Conservation (phyloP, 2,329 filamentous ascomycete genomes). For the Penicillium crustosum region DNA sequence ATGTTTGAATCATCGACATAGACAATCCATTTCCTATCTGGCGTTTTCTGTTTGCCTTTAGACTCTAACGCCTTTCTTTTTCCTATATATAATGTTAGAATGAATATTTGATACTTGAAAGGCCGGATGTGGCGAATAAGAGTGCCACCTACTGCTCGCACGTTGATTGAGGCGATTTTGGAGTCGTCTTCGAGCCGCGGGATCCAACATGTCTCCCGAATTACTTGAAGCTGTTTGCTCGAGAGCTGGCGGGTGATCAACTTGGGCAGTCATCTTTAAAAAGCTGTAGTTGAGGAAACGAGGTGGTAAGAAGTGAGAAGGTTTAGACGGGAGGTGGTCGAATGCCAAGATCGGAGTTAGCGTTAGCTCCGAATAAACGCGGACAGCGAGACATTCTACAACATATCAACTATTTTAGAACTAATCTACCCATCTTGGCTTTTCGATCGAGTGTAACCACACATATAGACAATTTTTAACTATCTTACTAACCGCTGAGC, state of each 20-base stretch:
- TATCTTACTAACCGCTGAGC: background rate
- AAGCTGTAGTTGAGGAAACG: background rate
- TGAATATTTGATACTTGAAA: background rate
- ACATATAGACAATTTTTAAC: background rate
- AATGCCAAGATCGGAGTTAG: slow-evolving; percentile 1
- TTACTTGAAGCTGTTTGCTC: background rate
- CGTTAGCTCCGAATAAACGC: background rate
- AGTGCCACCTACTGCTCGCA: slow-evolving; percentile 19
- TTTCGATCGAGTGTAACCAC: background rate
- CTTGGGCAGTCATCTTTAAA: background rate
- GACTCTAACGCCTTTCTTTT: slow-evolving; percentile 14
- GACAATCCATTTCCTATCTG: slow-evolving; percentile 16
- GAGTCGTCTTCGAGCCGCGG: slow-evolving; percentile 13
- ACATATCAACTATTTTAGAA: background rate
- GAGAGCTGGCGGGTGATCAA: background rate
- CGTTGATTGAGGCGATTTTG: slow-evolving; percentile 28
- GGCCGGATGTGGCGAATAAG: background rate
- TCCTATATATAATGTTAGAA: slow-evolving; percentile 4
- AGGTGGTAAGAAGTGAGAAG: background rate
- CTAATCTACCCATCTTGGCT: no score
- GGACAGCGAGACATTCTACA: background rate
- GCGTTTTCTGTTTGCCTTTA: background rate
- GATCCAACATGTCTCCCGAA: background rate
- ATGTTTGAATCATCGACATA: slow-evolving; percentile 12
- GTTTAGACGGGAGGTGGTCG: no score